Evolutionary conservation across 371 early-diverging fungal genomes (phyloP), one percentile per base, ranked within the genome.

Genomic region (Rhizopus microsporus): DNA sequence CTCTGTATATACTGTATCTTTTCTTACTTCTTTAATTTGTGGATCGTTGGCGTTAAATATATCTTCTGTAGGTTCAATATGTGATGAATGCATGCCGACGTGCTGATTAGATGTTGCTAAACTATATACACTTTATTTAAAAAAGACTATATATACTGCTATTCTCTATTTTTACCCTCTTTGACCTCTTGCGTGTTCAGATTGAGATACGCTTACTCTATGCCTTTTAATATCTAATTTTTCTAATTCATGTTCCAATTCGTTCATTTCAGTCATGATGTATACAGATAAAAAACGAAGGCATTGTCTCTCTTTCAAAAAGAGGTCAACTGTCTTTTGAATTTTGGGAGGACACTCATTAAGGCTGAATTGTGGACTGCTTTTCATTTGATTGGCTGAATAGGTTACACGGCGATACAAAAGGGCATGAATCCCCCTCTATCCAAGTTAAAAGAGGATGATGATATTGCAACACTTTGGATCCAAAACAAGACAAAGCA

Each of bases 11-110:
- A 39, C 23, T 32, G 1, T 45, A 3, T 32, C 12, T 16, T 15
- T 33, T 23, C 40, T 35, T 67, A 84, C 91, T 68, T 90, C 89
- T 61, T 89, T 89, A 39, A 93, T 86, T 32, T 76, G 75, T 43
- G 85, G 85, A 58, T 90, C 89, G 29, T 87, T 70, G 1, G 88
- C 77, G 59, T 93, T 85, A 59, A 93, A 89, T 35, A 93, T 86
- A 61, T 89, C 91, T 32, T 90, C 90, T 0, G 87, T 85, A 0
- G 90, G 88, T 46, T 86, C 80, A 40, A 85, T 84, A 68, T 73
- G 73, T 5, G 77, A 69, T 5, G 59, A 57, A 51, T 73, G 71
- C 54, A 73, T 61, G 10, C 75, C 80, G 9, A 68, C 60, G 47
- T 79, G 66, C 43, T 72, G 65, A 30, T 66, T 71, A 6, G 62